Percentiles rank a stretch among this genome's conserved stretches.
These are phyloP conservation scores for Phallus indusiatus DNA, from an alignment of 768 basidiomycete genomes.

Conservation along the genomic window DNA sequence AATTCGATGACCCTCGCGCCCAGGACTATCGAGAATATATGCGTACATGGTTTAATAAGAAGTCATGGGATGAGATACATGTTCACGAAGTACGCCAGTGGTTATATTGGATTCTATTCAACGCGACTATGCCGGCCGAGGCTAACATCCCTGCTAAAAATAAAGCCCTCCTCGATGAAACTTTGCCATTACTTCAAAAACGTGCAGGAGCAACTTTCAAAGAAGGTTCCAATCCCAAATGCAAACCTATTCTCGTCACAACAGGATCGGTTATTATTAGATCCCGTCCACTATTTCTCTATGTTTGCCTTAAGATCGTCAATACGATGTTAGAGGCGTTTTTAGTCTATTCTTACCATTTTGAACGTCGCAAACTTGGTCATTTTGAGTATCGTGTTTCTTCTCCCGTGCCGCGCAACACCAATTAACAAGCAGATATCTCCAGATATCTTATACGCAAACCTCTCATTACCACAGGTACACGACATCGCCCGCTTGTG, in stretches of 20 bases:
- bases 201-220: constrained; percentile 59
- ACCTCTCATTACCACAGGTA: constrained; percentile 27
- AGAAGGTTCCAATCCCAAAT: constrained; percentile 44
- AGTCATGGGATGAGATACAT: constrained; percentile 63
- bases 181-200: constrained; percentile 55
- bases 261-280: constrained; percentile 66
- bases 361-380: constrained; percentile 39
- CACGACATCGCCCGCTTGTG: constrained; percentile 58
- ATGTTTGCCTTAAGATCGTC: constrained; percentile 37
- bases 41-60: constrained; percentile 61
- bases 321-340: constrained; percentile 40
- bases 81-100: constrained; percentile 56
- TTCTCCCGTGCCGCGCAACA: too few relatives aligned
- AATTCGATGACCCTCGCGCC: constrained; percentile 56
- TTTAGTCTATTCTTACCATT: constrained; percentile 33
- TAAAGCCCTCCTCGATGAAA: constrained; percentile 44
- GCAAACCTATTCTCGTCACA: constrained; percentile 57
- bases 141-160: constrained; percentile 34
- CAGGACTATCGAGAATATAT: constrained; percentile 62
- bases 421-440: constrained; percentile 21
- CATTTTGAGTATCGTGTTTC: constrained; percentile 54
- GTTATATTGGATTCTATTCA: constrained; percentile 81
- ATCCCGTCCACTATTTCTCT: constrained; percentile 62
- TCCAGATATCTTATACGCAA: constrained; percentile 54
- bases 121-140: constrained; percentile 49